Conservation (phyloP, 441 rosid species). For the Isatis lusitanica region DNA sequence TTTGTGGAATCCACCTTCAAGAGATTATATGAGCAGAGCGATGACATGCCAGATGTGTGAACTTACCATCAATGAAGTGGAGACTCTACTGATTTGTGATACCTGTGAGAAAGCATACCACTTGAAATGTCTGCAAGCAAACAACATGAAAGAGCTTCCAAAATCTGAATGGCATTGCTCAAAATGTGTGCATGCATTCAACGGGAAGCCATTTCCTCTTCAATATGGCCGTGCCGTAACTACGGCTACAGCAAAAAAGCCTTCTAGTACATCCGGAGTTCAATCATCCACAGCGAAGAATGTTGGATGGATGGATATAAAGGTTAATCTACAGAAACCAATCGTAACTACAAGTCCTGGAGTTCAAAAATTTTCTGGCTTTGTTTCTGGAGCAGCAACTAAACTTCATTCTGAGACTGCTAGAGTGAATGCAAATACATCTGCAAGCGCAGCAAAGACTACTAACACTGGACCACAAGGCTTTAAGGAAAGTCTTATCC, state of each 20-base stretch:
- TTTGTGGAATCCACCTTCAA: slow-evolving; percentile 95
- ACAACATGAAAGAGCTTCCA: slow-evolving; percentile 70
- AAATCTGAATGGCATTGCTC: slow-evolving; percentile 94
- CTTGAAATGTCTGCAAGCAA: slow-evolving; percentile 71
- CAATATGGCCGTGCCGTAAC: slow-evolving; percentile 85
- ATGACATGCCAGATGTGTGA: slow-evolving; percentile 76
- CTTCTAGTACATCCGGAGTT: slow-evolving; percentile 48
- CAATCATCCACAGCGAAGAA: slow-evolving; percentile 63
- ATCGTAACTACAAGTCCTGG: slow-evolving; percentile 44
- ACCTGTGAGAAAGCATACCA: slow-evolving; percentile 95
- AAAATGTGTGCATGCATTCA: slow-evolving; percentile 65
- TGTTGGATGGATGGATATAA: slow-evolving; percentile 41
- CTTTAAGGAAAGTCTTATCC: slow-evolving; percentile 2
- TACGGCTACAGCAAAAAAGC: slow-evolving; percentile 44
- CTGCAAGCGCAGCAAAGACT: slow-evolving; percentile 19
- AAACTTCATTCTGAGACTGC: slow-evolving; percentile 41
- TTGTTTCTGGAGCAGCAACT: slow-evolving; percentile 40
- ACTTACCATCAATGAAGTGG: slow-evolving; percentile 67
- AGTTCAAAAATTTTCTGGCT: slow-evolving; percentile 38
- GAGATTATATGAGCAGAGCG: slow-evolving; percentile 85
- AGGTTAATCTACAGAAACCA: slow-evolving; percentile 51
- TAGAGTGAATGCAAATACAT: slow-evolving; percentile 33
- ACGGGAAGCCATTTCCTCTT: slow-evolving; percentile 91
- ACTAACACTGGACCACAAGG: slow-evolving; percentile 15
- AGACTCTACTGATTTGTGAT: slow-evolving; percentile 80